phyloP scores from a whole-genome alignment of 768 basidiomycete species.

The Lactifluus subvellereus region DNA sequence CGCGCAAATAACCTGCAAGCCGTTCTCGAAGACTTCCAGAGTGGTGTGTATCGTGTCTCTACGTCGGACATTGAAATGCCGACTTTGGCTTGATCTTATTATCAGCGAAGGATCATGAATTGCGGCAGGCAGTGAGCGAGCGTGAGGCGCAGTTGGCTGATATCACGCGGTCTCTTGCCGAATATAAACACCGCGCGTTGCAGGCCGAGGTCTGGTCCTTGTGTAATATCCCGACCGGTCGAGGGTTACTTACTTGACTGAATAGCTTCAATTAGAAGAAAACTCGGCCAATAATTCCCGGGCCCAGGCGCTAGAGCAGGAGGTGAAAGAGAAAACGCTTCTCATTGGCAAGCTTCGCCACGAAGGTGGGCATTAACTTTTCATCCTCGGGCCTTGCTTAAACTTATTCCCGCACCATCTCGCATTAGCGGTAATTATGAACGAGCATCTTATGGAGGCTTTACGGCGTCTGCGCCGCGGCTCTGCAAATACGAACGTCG shows the following conservation, averaged over 20 bases:
- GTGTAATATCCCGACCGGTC: not conserved
- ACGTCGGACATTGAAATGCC: not conserved
- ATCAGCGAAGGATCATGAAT: constrained; percentile 84
- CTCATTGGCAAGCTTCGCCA: constrained; percentile 93
- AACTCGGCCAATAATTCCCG: constrained; percentile 57
- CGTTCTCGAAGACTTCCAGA: constrained; percentile 93
- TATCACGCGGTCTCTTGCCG: constrained; percentile 73
- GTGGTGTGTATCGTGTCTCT: constrained; percentile 46
- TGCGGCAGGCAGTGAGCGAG: constrained; percentile 78
- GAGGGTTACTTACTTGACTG: constrained; percentile 1
- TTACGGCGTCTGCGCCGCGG: constrained; percentile 88
- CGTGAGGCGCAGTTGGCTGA: constrained; percentile 69
- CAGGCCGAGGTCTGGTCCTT: constrained; percentile 66
- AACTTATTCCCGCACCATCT: constrained; percentile 9
- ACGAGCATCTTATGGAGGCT: constrained; percentile 96
- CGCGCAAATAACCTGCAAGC: constrained; percentile 81
- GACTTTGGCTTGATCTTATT: constrained; percentile 17
- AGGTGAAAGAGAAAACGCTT: constrained; percentile 93
- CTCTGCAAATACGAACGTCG: constrained; percentile 82
- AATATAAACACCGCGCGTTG: constrained; percentile 82
- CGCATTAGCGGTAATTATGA: constrained; percentile 81
- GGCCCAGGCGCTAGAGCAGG: constrained; percentile 73
- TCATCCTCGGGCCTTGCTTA: not conserved
- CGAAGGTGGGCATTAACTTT: constrained; percentile 56
- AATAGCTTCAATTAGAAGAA: constrained; percentile 73